Conservation (phyloP, 2,329 filamentous ascomycete species). For the Xylariaceae sp. region DNA sequence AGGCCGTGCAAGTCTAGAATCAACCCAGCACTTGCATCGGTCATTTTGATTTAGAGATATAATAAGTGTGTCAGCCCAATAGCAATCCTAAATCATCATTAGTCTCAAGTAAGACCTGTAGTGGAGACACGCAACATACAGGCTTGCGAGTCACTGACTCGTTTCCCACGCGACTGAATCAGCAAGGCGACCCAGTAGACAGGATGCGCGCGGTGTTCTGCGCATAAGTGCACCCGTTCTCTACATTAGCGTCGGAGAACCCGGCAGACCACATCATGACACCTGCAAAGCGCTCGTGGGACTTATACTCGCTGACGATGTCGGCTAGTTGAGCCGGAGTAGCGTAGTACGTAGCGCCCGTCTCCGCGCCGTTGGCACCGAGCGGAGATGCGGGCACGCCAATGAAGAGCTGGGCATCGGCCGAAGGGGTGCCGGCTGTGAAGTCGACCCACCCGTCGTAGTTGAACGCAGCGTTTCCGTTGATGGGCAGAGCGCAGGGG, state of each 20-base stretch:
- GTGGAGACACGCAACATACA: no score
- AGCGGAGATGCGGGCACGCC: conserved; percentile 36
- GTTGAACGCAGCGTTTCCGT: conserved; percentile 33
- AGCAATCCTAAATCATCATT: no score
- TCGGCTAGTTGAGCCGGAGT: conserved; percentile 29
- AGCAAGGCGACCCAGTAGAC: conserved; percentile 28
- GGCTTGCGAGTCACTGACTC: no score
- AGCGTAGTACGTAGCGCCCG: conserved; percentile 33
- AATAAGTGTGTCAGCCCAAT: no score
- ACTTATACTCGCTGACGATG: conserved; percentile 28
- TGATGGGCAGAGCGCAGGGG: conserved; percentile 33
- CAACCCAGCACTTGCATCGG: no score
- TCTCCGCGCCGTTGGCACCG: conserved; percentile 32
- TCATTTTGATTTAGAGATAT: no score
- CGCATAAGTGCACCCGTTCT: conserved; percentile 39
- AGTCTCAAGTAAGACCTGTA: no score
- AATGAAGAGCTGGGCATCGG: conserved; percentile 36
- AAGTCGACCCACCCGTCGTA: conserved; percentile 34
- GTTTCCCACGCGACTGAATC: background rate
- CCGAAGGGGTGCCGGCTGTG: conserved; percentile 30
- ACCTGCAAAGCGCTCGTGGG: conserved; percentile 31
- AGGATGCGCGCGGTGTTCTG: conserved; percentile 37
- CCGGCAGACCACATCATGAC: conserved; percentile 41
- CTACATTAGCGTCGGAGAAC: conserved; percentile 33
- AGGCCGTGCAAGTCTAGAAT: no score